Base-by-base conservation (phyloP, 345 rosid genomes). In the Stellera chamaejasme region DNA sequence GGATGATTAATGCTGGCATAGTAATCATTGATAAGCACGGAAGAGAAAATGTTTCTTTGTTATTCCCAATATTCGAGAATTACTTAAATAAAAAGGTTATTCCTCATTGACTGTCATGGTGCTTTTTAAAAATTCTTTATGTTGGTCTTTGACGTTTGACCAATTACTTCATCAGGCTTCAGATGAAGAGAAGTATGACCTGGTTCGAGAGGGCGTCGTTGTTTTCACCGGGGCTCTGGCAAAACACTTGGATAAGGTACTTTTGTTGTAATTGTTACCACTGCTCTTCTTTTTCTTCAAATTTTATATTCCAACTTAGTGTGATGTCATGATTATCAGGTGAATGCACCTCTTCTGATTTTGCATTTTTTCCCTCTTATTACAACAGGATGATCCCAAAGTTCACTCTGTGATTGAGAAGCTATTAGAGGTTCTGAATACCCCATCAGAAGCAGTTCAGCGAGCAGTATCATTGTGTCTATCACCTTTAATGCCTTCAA, bases 401-500 rank as follows among this genome's bases (percentile, higher is more conserved):
- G 97, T 89, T 56, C 91, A 84, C 53, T 50, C 84, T 51, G 97
- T 93, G 26, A 86, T 93, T 59, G 99, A 93, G 64, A 93, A 89
- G 78, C 77, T 93, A 79, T 69, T 93, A 82, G 97, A 93, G 59
- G 97, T 89, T 62, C 69, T 93, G 63, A 87, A 93, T 70, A 93
- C 99, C 65, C 99, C 97, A 11, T 93, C 99, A 11, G 99, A 93
- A 85, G 96, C 97, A 64, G 99, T 93, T 72, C 99, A 93, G 60
- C 89, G 95, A 47, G 99, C 97, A 26, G 99, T 93, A 52, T 74
- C 99, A 14, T 60, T 79, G 32, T 93, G 99, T 67, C 80, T 93
- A 28, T 84, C 96, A 67, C 99, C 99, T 43, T 69, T 93, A 53
- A 78, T 93, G 91, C 66, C 63, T 52, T 89, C 99, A 43, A 89